Base-by-base conservation (phyloP, 768 basidiomycete genomes). In the Lactarius quietus region DNA sequence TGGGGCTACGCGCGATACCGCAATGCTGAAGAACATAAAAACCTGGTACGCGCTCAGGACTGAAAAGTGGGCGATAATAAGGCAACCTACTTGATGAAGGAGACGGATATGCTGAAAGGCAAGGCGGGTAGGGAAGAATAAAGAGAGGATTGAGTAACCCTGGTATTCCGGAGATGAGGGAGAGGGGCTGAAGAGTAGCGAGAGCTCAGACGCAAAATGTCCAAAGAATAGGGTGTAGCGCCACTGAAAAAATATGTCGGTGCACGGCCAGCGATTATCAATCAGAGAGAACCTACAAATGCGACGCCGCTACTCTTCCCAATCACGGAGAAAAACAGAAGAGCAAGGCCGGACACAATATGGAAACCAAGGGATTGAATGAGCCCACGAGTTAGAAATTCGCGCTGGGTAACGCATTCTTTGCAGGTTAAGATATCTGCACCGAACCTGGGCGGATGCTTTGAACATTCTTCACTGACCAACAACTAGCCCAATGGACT, bases 61-160 rank as follows among this genome's bases (percentile, higher is more conserved):
- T 6, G 15, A 17, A 15, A 45, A 10, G 17, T 18, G 10, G 28
- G 17, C 15, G 4, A 15, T 36, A 29, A 36, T n/a, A 15, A 39
- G 6, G 38, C 8, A 23, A 57, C 59, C 23, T 51, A 69, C 69
- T 67, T 92, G 86, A 70, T 91, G 92, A 43, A 94, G 78, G 74
- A 93, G 84, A 41, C 83, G 76, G 65, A 92, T 82, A 74, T 94
- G 89, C 72, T 95, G 92, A 73, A 87, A 89, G 1, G 84, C 81
- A 1, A 89, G 83, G 15, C 90, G 83, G 7, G 78, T 76, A 0
- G 90, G 91, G 76, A 90, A 86, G 39, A 31, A 68, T 73, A 51
- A 28, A 73, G 61, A 72, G 73, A 72, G 68, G 77, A 62, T 61
- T 74, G 71, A 53, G 70, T 71, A 64, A 69, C 72, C 59, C 68